Base-by-base conservation (phyloP, 495 filamentous ascomycete species). In the Penicillium lagena region DNA sequence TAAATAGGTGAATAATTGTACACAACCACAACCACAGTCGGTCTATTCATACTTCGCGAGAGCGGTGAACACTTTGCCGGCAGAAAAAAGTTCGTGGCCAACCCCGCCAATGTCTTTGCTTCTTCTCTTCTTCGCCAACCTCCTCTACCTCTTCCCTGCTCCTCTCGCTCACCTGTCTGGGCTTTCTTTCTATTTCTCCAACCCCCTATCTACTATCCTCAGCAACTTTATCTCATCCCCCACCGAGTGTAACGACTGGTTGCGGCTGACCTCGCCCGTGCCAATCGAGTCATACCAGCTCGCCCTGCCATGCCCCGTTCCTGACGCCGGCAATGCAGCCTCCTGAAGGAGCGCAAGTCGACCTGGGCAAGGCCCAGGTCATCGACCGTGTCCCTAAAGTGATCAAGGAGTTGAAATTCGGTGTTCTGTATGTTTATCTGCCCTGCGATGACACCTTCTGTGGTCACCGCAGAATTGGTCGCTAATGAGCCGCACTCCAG, bases 321-420 rank as follows among this genome's bases (percentile, higher is more conserved):
- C 59, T 72, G 66, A 71, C 58, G 33, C 54, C 64, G 45, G 62
- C 58, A 43, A 76, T 71, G 64, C 70, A 77, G 68, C 67, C 68
- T 58, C 58, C 66, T 51, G 68, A 72, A 59, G 67, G 66, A 55
- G 66, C 60, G 42, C 67, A 69, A 57, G 70, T 67, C 44, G 72
- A 75, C 63, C 66, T 77, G 57, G 75, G 79, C 62, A 96, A 96
- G 73, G 81, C 86, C 71, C 89, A 95, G 75, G 83, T 97, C 58
- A 80, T 89, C 35, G 88, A 95, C 65, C 78, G 81, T 50, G 68
- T 86, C 7, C 90, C 90, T 7, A 94, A 95, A 76, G 77, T 88
- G 47, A 94, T 98, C 67, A 89, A 86, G 57, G 83, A 90, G 58
- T 73, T 98, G 55, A 86, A 93, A 57, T 98, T 98, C 62, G 93